Evolutionary conservation across 2,329 filamentous ascomycete species (phyloP), one percentile per base, ranked within the genome.

Genomic region (Rugonectria rugulosa): DNA sequence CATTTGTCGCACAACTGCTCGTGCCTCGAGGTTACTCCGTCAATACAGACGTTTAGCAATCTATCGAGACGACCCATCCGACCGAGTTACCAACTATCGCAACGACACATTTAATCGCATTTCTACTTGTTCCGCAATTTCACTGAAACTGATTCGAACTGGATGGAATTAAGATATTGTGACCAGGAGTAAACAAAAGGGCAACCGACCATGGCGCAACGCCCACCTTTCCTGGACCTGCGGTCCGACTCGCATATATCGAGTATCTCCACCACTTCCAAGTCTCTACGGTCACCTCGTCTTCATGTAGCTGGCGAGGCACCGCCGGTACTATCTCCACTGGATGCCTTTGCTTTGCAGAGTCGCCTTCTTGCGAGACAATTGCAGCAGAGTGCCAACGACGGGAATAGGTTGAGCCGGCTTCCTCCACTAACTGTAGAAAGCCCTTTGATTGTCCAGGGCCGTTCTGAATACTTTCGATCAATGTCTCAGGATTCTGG

Each of bases 341-440:
- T 99, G 62, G 95, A 99, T 81, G 94, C 94, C 42, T 96, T 99
- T 71, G 94, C 94, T 19, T 83, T 94, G 59, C 94, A 98, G 71
- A 96, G 93, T 66, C 88, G 94, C 54, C 78, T 96, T 66, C 83
- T 99, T 46, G 92, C 92, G 32, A 90, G 87, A 75, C 90, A 96
- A 74, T 85, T 99, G 58, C 89, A 97, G 72, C 88, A 95, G 64
- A 88, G 85, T 61, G 84, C 86, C 68, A 87, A 85, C 69, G 84
- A 85, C 59, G 92, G 91, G 44, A 86, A 88, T 62, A 86, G 93
- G 54, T 84, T 97, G 75, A 97, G 93, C 75, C 85, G 94, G 36
- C 78, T 98, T 37, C 91, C 93, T 3, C 92, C 92, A 6, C 79
- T 93, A 56, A 91, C 91, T 17, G 89, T 92, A 31, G 89, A 90